Base-by-base conservation (phyloP, 176 grass and related monocot species). In the Eragrostis nindensis region DNA sequence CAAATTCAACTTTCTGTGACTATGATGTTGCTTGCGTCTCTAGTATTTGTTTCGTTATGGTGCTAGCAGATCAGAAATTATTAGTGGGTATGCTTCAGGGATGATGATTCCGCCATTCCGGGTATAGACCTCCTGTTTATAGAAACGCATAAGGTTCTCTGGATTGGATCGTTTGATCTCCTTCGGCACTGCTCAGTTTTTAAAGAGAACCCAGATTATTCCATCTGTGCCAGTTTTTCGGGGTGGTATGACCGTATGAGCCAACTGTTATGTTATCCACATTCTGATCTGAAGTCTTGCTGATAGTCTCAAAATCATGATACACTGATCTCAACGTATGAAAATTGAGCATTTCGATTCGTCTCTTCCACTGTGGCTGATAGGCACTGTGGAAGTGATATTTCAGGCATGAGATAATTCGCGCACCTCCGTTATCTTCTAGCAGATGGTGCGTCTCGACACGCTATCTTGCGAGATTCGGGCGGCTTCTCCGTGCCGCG, bases 381-480 rank as follows among this genome's bases (percentile, higher is more conserved):
- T 18, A 26, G 25, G 2, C 24, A 22, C 3, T 0, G 3, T 40
- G 29, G 26, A 18, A 48, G 55, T 25, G 18, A 11, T 42, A 60
- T 61, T 13, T 55, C 71, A 38, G 48, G 2, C 61, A 11, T 73
- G 19, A 57, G 52, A 76, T 61, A 29, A 49, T 27, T 75, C 8
- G 39, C 36, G 41, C 18, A 52, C 53, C 22, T 48, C 14, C 24
- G 0, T 17, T 71, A 10, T 50, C 45, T 50, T 30, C 45, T 11
- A 6, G 18, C 1, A 14, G 44, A 30, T 8, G 5, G 26, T n/a
- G 5, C 10, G 18, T 56, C 30, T 48, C 6, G 18, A 50, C 24
- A 66, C 76, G 76, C 46, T 52, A 66, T 66, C 44, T 24, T 14
- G 8, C 41, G 9, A 38, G 75, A 65, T 50, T 52, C 32, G 60